Percentiles rank a stretch among this genome's conserved stretches.
phyloP scores from a whole-genome alignment of 345 rosid genomes.

The Nephelium lappaceum region DNA sequence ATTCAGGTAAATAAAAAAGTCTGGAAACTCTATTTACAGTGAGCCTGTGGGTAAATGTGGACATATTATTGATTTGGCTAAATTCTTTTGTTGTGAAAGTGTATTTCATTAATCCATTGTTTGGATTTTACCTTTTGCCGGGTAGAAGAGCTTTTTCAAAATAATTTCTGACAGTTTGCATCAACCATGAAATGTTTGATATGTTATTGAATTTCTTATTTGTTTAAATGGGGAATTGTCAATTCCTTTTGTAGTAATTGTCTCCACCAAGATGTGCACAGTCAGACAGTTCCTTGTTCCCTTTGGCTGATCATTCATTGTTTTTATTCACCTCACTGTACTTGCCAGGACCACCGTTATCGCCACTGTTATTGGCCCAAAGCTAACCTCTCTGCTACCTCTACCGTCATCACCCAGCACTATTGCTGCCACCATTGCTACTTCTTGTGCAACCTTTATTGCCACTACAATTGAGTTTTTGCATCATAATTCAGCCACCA shows the following conservation, averaged over 20 bases:
- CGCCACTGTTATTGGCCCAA: background rate
- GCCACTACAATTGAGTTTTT: background rate
- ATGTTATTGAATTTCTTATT: background rate
- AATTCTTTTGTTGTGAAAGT: conserved; percentile 3
- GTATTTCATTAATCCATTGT: background rate
- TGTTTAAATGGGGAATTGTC: background rate
- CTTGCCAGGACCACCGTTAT: background rate
- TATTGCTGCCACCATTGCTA: background rate
- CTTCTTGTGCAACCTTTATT: background rate
- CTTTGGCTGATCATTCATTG: background rate
- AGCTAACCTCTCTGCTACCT: background rate
- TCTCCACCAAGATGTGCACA: background rate
- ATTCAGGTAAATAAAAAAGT: conserved; percentile 4
- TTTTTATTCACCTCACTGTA: background rate
- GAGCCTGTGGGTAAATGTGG: background rate
- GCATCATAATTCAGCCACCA: background rate
- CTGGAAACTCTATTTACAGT: background rate
- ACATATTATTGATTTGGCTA: background rate
- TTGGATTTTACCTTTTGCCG: background rate
- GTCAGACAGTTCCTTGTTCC: background rate
- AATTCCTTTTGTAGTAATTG: background rate
- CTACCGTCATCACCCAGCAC: background rate
- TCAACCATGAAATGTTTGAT: conserved; percentile 4
- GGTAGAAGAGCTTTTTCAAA: background rate
- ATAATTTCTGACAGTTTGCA: background rate